These are phyloP conservation scores for Aspergillus sp. DNA, from an alignment of 2,329 filamentous ascomycete genomes.

Conservation along the genomic window DNA sequence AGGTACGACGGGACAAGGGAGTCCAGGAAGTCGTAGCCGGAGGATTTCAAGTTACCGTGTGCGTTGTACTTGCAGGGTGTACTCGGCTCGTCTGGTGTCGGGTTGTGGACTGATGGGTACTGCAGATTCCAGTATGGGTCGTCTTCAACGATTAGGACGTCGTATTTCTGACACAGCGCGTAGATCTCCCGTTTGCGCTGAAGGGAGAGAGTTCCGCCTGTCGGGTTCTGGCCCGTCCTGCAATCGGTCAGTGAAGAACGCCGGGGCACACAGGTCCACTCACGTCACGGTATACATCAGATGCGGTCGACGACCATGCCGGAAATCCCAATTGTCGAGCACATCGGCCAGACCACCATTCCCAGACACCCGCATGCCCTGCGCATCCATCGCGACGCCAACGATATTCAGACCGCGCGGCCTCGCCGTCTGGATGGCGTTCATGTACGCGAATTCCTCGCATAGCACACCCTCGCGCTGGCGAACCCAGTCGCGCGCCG, in stretches of 20 bases:
- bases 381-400: slow-evolving; percentile 64
- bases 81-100: not conserved
- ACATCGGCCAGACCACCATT: slow-evolving; percentile 67
- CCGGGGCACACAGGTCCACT: slow-evolving; percentile 31
- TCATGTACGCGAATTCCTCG: slow-evolving; percentile 75
- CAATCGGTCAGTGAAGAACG: not conserved
- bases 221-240: slow-evolving; percentile 73
- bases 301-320: slow-evolving; percentile 65
- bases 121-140: slow-evolving; percentile 96
- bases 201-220: slow-evolving; percentile 63
- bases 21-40: slow-evolving; percentile 71
- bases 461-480: slow-evolving; percentile 68
- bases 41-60: slow-evolving; percentile 39
- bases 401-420: slow-evolving; percentile 65
- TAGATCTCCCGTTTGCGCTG: slow-evolving; percentile 71
- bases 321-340: slow-evolving; percentile 70
- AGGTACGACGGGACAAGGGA: slow-evolving; percentile 76
- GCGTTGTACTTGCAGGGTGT: slow-evolving; percentile 5
- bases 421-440: slow-evolving; percentile 56
- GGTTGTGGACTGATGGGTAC: slow-evolving; percentile 59
- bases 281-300: slow-evolving; percentile 84
- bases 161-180: slow-evolving; percentile 68
- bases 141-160: slow-evolving; percentile 86
- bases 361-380: slow-evolving; percentile 69
- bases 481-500: slow-evolving; percentile 55